Conservation (phyloP, 139 green algal species). For the Astrephomene gubernaculifera region DNA sequence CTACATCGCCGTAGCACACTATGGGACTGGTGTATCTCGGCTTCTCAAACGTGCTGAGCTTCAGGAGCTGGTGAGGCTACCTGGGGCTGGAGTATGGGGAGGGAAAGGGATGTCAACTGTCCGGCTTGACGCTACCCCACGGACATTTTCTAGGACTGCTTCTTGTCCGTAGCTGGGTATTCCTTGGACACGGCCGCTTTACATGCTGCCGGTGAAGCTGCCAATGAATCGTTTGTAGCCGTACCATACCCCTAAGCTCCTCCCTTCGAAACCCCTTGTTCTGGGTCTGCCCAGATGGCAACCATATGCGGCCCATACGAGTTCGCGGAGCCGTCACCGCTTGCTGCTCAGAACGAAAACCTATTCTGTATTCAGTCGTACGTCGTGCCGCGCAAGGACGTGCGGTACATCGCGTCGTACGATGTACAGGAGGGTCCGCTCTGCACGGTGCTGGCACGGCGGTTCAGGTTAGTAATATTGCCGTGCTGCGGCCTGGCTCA, state of each 20-base stretch:
- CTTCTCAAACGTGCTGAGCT: conserved; percentile 45
- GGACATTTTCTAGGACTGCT: too few species aligned
- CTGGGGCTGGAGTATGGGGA: neutral
- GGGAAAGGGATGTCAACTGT: too few species aligned
- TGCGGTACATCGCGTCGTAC: conserved; percentile 54
- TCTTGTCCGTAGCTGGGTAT: too few species aligned
- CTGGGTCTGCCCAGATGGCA: conserved; percentile 1
- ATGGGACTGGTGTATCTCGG: conserved; percentile 38
- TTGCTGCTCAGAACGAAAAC: neutral
- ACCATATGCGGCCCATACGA: conserved; percentile 35
- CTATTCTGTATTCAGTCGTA: conserved; percentile 45
- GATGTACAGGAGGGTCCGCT: conserved; percentile 30
- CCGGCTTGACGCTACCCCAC: too few species aligned
- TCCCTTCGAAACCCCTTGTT: neutral
- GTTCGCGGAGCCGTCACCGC: neutral
- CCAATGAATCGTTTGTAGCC: too few species aligned
- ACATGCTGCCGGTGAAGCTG: too few species aligned
- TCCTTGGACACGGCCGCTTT: too few species aligned
- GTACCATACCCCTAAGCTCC: too few species aligned
- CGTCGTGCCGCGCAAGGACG: conserved; percentile 34
- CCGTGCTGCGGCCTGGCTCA: too few species aligned
- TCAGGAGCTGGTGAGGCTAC: conserved; percentile 38
- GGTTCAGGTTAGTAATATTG: conserved; percentile 14
- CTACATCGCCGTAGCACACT: conserved; percentile 51
- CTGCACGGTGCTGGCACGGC: conserved; percentile 47